Evolutionary conservation across 75 land plant species (phyloP), one percentile per base, ranked within the genome.

Genomic region (Pinus taeda): DNA sequence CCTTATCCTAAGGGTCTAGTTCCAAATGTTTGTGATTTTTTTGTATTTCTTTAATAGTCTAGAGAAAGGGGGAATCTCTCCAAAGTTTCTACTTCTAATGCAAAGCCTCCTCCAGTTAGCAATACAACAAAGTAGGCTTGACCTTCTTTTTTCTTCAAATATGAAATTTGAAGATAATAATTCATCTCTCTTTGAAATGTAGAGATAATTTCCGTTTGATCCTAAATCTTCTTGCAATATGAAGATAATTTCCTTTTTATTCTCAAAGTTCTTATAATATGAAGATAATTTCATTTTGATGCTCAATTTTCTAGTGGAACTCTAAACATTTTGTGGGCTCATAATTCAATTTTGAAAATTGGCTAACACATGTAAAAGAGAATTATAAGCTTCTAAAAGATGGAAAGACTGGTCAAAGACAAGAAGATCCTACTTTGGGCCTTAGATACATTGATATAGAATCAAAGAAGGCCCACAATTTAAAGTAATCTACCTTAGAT

Each of bases 311-410:
- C 21, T 36, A n/a, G 39, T 67, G 8, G 49, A 37, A 39, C n/a
- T 67, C 49, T 80, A 21, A 20, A n/a, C 37, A 64, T 59, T 42
- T 1, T 39, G 59, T 57, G 17, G 49, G 73, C 60, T 74, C n/a
- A 15, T 63, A 3, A 21, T 73, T 53, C 89, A 96, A 97, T 78
- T 90, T 94, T 75, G 91, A 93, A 18, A 94, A 88, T 73, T 83
- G 97, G 64, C 65, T 96, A 37, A 87, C 88, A 4, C 75, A 89
- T 70, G 92, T 96, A 49, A 90, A 96, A 75, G 99, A 93, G 78
- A 96, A 96, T 60, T 87, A 93, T 65, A 96, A 96, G 80, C 93
- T 96, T 74, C 97, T 90, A 62, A 93, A 86, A 74, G 74, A 93
- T 60, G 92, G 92, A 11, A 81, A 83, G 71, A 86, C 76, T 33